A percentile compares a stretch with the other conserved stretches of the same genome.
phyloP scores from a whole-genome alignment of 768 basidiomycete genomes.

The Trametopsis cervina region DNA sequence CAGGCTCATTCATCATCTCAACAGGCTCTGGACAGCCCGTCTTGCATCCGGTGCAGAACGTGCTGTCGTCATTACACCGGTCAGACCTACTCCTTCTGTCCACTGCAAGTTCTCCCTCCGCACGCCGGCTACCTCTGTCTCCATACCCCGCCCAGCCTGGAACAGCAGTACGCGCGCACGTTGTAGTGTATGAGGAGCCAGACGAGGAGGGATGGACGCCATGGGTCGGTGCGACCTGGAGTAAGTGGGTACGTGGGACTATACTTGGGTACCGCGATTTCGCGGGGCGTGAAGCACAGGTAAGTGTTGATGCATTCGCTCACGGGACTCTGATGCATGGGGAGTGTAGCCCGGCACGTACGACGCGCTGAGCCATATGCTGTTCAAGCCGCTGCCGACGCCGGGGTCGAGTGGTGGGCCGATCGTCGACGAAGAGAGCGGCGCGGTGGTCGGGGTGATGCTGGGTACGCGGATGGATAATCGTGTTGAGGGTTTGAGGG shows the following conservation, averaged over 20 bases:
- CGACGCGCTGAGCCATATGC: conserved; percentile 51
- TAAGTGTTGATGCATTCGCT: conserved; percentile 17
- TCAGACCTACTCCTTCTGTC: conserved; percentile 49
- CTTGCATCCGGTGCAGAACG: conserved; percentile 33
- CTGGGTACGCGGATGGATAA: conserved; percentile 55
- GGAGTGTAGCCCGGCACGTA: conserved; percentile 55
- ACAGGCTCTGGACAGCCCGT: conserved; percentile 27
- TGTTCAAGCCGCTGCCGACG: conserved; percentile 48
- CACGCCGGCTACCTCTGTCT: conserved; percentile 49
- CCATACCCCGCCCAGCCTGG: conserved; percentile 50
- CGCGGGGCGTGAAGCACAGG: conserved; percentile 50
- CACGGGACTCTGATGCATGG: neutral
- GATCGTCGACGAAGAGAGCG: conserved; percentile 51
- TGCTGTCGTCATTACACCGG: conserved; percentile 51
- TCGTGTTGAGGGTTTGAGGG: conserved; percentile 43
- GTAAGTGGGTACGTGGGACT: conserved; percentile 44
- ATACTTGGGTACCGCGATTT: conserved; percentile 55
- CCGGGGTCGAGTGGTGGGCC: conserved; percentile 68
- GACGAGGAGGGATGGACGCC: conserved; percentile 36
- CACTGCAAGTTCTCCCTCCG: conserved; percentile 16
- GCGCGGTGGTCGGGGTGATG: conserved; percentile 59
- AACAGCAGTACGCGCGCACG: conserved; percentile 44
- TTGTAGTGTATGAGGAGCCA: conserved; percentile 39
- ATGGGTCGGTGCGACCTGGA: conserved; percentile 48
- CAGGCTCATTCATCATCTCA: conserved; percentile 39